Percentiles rank a stretch among this genome's conserved stretches.
phyloP scores from a whole-genome alignment of 2,329 filamentous ascomycete genomes.

The Chaetomium sp. region DNA sequence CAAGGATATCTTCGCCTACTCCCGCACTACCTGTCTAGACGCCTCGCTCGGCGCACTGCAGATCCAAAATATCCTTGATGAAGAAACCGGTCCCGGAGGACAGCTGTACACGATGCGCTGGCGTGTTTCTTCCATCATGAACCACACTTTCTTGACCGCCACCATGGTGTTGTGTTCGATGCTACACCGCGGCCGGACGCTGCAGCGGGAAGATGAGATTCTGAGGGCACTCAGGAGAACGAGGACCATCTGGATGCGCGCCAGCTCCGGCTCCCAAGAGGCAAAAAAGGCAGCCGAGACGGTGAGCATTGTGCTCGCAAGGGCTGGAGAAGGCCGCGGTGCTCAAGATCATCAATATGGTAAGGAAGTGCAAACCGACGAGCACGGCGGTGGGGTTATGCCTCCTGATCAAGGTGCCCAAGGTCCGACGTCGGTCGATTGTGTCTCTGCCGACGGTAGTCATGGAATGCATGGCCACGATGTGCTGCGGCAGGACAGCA shows the following conservation, averaged over 20 bases:
- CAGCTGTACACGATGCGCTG: conserved; percentile 34
- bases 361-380: too few relatives aligned
- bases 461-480: neutral
- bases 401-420: neutral
- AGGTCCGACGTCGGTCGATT: neutral
- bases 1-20: conserved; percentile 33
- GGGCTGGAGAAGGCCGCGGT: neutral
- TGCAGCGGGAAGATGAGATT: conserved; percentile 20
- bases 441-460: neutral
- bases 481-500: neutral
- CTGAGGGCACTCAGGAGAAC: conserved; percentile 10
- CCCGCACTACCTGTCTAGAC: conserved; percentile 33
- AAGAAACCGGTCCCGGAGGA: conserved; percentile 30
- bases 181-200: conserved; percentile 13
- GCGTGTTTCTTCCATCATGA: conserved; percentile 32
- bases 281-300: conserved; percentile 26
- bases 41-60: conserved; percentile 33
- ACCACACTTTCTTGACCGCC: conserved; percentile 36
- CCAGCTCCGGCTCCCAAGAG: conserved; percentile 17
- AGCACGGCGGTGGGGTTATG: neutral
- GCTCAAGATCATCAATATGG: neutral
- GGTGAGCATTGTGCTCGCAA: conserved; percentile 20
- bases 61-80: conserved; percentile 35
- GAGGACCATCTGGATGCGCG: conserved; percentile 24
- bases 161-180: conserved; percentile 36